Conservation (phyloP, 2,329 filamentous ascomycete genomes). For the Fusarium haematococcum region DNA sequence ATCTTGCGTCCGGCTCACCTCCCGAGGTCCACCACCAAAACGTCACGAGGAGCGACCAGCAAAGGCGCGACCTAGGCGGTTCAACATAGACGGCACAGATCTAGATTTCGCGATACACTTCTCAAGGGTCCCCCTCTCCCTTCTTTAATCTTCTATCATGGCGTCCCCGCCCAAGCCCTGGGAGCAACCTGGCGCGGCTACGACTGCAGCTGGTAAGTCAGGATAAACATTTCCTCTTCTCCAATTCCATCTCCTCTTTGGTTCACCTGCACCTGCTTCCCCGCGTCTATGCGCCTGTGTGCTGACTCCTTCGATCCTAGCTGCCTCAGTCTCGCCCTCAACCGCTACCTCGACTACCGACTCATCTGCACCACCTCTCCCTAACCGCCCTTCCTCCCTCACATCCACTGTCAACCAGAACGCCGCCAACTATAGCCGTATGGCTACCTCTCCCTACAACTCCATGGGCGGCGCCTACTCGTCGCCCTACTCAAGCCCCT, state of each 20-base stretch:
- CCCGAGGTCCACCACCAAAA: conserved; percentile 36
- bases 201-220: conserved; percentile 60
- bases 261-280: neutral
- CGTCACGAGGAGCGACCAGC: conserved; percentile 32
- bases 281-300: conserved; percentile 40
- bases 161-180: conserved; percentile 96
- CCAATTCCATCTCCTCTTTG: conserved; percentile 4
- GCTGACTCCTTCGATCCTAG: conserved; percentile 34
- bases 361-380: conserved; percentile 74
- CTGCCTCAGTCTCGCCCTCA: conserved; percentile 57
- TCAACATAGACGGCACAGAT: conserved; percentile 12
- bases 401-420: conserved; percentile 87
- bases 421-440: conserved; percentile 80
- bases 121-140: conserved; percentile 8
- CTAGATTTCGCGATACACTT: conserved; percentile 18
- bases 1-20: conserved; percentile 36
- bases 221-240: conserved; percentile 19
- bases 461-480: conserved; percentile 58
- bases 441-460: conserved; percentile 66
- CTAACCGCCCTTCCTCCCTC: conserved; percentile 83
- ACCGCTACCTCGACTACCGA: conserved; percentile 53
- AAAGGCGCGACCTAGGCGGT: conserved; percentile 8
- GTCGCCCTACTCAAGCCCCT: conserved; percentile 55
- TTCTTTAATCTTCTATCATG: conserved; percentile 53
- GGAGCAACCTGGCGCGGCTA: conserved; percentile 81